A percentile compares a stretch with the other conserved stretches of the same genome.
These are phyloP conservation scores for Venturia aucupariae DNA, from an alignment of 2,329 filamentous ascomycete genomes.

Conservation along the genomic window DNA sequence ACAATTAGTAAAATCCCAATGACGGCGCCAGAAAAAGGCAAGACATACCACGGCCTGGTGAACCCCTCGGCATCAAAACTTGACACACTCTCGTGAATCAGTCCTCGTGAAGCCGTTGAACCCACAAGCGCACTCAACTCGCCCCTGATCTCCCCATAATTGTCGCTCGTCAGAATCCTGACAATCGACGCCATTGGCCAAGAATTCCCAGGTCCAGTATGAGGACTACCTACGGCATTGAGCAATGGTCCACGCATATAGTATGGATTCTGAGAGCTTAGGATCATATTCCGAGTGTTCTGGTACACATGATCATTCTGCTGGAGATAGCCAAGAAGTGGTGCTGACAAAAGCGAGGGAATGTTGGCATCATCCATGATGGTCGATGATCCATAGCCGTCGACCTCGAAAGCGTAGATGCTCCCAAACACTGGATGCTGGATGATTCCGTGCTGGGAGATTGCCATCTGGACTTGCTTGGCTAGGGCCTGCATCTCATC, in stretches of 20 bases:
- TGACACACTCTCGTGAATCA: slow-evolving; percentile 45
- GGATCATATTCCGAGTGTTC: slow-evolving; percentile 37
- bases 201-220: slow-evolving; percentile 36
- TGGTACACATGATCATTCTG: slow-evolving; percentile 33
- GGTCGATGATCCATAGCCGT: slow-evolving; percentile 39
- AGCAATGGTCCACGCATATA: slow-evolving; percentile 41
- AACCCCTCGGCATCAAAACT: slow-evolving; percentile 37
- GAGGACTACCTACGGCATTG: slow-evolving; percentile 40
- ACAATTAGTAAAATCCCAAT: slow-evolving; percentile 11
- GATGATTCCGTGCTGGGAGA: slow-evolving; percentile 37
- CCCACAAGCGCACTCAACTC: slow-evolving; percentile 37
- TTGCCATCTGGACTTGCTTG: slow-evolving; percentile 31
- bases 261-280: slow-evolving; percentile 39
- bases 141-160: slow-evolving; percentile 38
- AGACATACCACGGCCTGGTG: slow-evolving; percentile 39
- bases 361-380: slow-evolving; percentile 68
- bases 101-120: slow-evolving; percentile 38
- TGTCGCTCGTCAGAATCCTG: slow-evolving; percentile 39
- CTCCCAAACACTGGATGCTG: slow-evolving; percentile 28
- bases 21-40: background rate
- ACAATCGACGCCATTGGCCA: slow-evolving; percentile 46
- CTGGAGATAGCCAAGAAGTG: slow-evolving; percentile 50
- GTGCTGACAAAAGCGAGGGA: slow-evolving; percentile 55
- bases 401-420: slow-evolving; percentile 41
- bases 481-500: slow-evolving; percentile 49